These are phyloP conservation scores for Colletotrichum tofieldiae DNA, from an alignment of 2,329 filamentous ascomycete genomes.

Conservation along the genomic window DNA sequence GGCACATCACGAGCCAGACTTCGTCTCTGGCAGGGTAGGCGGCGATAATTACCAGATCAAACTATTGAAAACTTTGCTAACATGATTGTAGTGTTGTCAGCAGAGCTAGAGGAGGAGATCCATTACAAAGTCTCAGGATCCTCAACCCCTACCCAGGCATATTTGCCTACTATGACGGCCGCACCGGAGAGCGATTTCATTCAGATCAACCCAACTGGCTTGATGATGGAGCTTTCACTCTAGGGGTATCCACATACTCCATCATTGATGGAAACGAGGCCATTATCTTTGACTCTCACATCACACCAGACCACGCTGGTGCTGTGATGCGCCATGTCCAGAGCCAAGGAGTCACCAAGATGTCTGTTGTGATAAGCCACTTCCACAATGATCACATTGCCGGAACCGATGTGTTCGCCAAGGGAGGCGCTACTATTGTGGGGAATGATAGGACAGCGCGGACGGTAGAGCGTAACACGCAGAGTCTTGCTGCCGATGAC, in stretches of 20 bases:
- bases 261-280: conserved; percentile 41
- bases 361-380: conserved; percentile 38
- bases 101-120: conserved; percentile 32
- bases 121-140: conserved; percentile 33
- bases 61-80: not conserved
- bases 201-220: conserved; percentile 44
- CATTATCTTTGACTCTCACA: conserved; percentile 42
- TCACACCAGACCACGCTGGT: conserved; percentile 39
- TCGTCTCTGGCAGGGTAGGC: not conserved
- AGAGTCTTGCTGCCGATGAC: conserved; percentile 31
- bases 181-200: conserved; percentile 41
- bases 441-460: conserved; percentile 31
- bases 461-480: conserved; percentile 19
- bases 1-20: not conserved
- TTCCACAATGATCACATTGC: conserved; percentile 42
- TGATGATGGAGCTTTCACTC: conserved; percentile 43
- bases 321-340: conserved; percentile 42
- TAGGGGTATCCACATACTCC: conserved; percentile 41
- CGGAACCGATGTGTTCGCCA: conserved; percentile 32
- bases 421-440: conserved; percentile 34
- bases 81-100: not conserved
- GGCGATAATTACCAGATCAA: not conserved
- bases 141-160: conserved; percentile 38
- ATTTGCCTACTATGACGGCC: conserved; percentile 43
- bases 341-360: conserved; percentile 33